A percentile compares a stretch with the other conserved stretches of the same genome.
Evolutionary conservation across 805 yeast genomes (phyloP).

Genomic region (Sugiyamaella boreocaroliniensis): DNA sequence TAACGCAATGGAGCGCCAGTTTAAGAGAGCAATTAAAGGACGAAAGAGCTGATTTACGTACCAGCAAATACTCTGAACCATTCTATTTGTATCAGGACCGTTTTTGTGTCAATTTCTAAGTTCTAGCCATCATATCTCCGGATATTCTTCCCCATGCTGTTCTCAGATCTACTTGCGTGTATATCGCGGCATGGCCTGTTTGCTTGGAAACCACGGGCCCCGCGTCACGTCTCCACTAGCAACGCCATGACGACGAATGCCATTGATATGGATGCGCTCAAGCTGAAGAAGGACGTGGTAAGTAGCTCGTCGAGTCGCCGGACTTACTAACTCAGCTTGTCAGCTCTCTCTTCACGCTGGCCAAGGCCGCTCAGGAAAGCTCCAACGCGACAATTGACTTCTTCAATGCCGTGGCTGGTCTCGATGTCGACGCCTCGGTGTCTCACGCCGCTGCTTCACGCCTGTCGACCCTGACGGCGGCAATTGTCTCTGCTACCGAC

Average conservation of each 20-base stretch:
- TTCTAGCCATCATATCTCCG: too few species aligned
- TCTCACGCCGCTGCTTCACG: conserved; percentile 37
- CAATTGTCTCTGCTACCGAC: conserved; percentile 12
- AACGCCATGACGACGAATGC: neutral
- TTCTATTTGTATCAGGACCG: too few species aligned
- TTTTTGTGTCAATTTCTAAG: too few species aligned
- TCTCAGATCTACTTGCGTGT: neutral
- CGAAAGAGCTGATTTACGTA: too few species aligned
- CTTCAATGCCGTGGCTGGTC: conserved; percentile 45
- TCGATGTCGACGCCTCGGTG: conserved; percentile 37
- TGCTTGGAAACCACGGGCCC: neutral
- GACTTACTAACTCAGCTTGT: conserved; percentile 43
- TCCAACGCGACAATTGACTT: conserved; percentile 74
- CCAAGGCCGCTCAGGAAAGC: conserved; percentile 81
- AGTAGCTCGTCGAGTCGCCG: conserved; percentile 13
- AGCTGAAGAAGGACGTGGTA: conserved; percentile 32
- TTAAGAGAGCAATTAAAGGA: too few species aligned
- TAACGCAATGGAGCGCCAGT: too few species aligned
- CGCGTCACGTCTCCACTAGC: neutral
- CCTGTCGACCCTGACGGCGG: neutral
- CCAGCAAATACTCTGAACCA: too few species aligned
- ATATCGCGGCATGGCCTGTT: neutral
- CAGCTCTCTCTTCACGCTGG: conserved; percentile 70
- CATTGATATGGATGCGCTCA: conserved; percentile 14
- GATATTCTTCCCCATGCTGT: neutral